A percentile compares a stretch with the other conserved stretches of the same genome.
phyloP scores from a whole-genome alignment of 768 basidiomycete species.

The Pulveroboletus sp. region DNA sequence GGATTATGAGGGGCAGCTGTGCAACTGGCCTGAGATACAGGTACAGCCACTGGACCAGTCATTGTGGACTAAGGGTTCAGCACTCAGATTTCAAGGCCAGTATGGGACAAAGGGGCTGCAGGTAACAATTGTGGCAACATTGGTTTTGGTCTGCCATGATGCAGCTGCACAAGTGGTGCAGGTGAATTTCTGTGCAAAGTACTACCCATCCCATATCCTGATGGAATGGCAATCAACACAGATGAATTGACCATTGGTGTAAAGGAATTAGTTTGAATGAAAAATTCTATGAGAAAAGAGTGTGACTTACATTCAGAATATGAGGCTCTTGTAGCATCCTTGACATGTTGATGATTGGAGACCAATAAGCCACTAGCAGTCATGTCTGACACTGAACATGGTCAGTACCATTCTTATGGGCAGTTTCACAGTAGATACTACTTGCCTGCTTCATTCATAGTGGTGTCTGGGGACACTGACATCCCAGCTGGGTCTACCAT shows the following conservation, averaged over 20 bases:
- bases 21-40: background rate
- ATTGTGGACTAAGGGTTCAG: background rate
- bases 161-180: background rate
- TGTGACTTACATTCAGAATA: background rate
- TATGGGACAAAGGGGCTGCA: too few relatives aligned
- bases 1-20: background rate
- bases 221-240: background rate
- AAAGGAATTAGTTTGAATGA: background rate
- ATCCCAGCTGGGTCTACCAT: too few relatives aligned
- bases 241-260: background rate
- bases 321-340: background rate
- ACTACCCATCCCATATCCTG: background rate
- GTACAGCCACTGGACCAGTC: background rate
- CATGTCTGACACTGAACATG: too few relatives aligned
- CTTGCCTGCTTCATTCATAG: too few relatives aligned
- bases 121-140: background rate
- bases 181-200: background rate
- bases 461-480: too few relatives aligned
- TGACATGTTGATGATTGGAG: background rate
- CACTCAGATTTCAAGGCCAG: too few relatives aligned
- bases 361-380: too few relatives aligned
- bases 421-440: too few relatives aligned
- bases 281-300: background rate
- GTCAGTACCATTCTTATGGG: too few relatives aligned
- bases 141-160: background rate